Evolutionary conservation across 2,329 filamentous ascomycete species (phyloP).

Genomic region (Colletotrichum navitas): DNA sequence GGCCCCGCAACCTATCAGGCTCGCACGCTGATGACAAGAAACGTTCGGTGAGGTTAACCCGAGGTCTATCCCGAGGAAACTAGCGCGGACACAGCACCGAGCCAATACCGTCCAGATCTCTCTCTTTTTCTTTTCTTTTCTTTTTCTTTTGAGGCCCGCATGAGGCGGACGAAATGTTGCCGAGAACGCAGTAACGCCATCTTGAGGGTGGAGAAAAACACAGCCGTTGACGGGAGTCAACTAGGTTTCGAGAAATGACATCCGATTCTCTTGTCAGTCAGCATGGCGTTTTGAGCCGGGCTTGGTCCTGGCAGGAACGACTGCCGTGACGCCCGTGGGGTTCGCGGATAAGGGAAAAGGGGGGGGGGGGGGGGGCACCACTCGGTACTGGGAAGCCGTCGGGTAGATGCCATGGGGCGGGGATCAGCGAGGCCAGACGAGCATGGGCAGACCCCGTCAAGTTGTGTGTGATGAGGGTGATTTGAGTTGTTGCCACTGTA

Average conservation of each 20-base stretch:
- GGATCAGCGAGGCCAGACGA: background rate
- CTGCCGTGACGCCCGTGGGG: background rate
- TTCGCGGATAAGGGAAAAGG: background rate
- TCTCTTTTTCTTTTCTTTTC: background rate
- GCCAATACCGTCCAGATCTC: background rate
- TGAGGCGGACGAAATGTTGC: background rate
- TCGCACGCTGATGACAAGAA: background rate
- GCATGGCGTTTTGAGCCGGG: background rate
- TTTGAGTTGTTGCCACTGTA: background rate
- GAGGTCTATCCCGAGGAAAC: background rate
- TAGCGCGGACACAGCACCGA: background rate
- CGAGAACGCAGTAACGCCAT: background rate
- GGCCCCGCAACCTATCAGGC: too few relatives aligned
- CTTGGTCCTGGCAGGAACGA: background rate
- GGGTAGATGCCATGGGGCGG: background rate
- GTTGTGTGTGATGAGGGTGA: background rate
- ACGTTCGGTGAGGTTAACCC: background rate
- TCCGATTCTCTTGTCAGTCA: background rate
- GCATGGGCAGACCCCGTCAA: constrained; percentile 8
- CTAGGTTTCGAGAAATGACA: background rate
- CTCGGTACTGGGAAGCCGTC: background rate
- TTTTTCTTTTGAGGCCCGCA: background rate
- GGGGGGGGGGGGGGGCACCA: background rate
- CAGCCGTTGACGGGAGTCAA: background rate
- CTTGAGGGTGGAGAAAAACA: background rate